Evolutionary conservation across 225 moss, liverwort and hornwort genomes (phyloP).

Genomic region (Asterella californica): DNA sequence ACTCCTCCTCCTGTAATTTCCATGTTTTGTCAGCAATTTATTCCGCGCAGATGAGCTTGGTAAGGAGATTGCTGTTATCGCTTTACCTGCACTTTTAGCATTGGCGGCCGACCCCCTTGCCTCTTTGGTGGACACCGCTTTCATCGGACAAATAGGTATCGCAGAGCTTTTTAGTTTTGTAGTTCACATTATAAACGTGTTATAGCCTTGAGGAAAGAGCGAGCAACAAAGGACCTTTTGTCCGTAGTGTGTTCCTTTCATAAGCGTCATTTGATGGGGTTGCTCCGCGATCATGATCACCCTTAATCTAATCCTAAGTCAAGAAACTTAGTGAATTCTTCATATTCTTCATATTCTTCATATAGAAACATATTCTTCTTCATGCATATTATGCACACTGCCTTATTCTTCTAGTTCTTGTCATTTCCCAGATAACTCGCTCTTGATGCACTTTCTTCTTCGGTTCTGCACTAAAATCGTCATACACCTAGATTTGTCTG

Average conservation of each 20-base stretch:
- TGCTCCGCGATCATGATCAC: not conserved
- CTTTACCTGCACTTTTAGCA: slow-evolving; percentile 85
- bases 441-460: too few relatives aligned
- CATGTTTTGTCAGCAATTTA: slow-evolving; percentile 54
- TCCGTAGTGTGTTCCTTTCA: not conserved
- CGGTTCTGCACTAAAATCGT: too few relatives aligned
- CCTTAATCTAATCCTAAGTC: not conserved
- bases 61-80: slow-evolving; percentile 79
- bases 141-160: slow-evolving; percentile 92
- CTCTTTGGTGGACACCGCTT: slow-evolving; percentile 91
- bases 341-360: too few relatives aligned
- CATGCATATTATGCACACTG: too few relatives aligned
- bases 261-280: not conserved
- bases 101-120: slow-evolving; percentile 92
- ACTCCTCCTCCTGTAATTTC: slow-evolving; percentile 17
- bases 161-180: not conserved
- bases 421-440: too few relatives aligned
- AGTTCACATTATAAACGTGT: not conserved
- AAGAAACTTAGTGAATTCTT: not conserved
- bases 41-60: slow-evolving; percentile 81
- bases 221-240: not conserved
- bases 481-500: too few relatives aligned
- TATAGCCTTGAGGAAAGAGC: not conserved
- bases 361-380: too few relatives aligned
- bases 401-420: too few relatives aligned